Evolutionary conservation across 208 protist species (phyloP).

Genomic region (Leishmania tarentolae): DNA sequence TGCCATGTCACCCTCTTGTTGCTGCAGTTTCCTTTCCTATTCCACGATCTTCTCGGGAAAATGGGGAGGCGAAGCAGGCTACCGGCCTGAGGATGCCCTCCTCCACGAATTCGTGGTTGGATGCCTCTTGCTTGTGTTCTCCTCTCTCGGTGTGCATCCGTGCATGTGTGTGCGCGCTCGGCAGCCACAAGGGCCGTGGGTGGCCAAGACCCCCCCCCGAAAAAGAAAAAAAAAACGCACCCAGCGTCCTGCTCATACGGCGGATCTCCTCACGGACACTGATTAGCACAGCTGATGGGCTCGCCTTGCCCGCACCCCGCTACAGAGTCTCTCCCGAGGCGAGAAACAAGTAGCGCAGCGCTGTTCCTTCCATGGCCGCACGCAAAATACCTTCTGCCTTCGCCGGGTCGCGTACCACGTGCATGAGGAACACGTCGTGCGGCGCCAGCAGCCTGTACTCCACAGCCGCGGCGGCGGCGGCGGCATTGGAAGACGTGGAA

Average conservation of each 20-base stretch:
- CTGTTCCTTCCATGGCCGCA: conserved; percentile 43
- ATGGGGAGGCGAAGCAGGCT: no score
- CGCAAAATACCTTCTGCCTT: conserved; percentile 37
- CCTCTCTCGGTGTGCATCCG: neutral
- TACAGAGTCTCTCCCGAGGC: neutral
- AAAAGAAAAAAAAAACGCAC: neutral
- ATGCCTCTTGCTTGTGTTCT: neutral
- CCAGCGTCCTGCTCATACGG: neutral
- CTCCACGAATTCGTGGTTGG: neutral
- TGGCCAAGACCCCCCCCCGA: no score
- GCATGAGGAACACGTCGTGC: conserved; percentile 42
- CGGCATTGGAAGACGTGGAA: neutral
- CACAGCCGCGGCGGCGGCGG: neutral
- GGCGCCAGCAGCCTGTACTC: conserved; percentile 34
- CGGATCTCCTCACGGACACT: neutral
- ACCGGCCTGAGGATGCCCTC: neutral
- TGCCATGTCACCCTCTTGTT: no score
- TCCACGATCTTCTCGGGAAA: neutral
- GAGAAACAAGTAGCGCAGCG: conserved; percentile 32
- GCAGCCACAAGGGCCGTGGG: neutral
- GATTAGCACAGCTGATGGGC: neutral
- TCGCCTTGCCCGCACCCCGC: neutral
- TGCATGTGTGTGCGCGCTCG: neutral
- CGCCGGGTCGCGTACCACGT: conserved; percentile 27
- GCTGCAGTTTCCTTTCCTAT: neutral